Percentiles rank a stretch among this genome's conserved stretches.
phyloP scores from a whole-genome alignment of 2,329 filamentous ascomycete genomes.

The Xylaria hypoxylon region DNA sequence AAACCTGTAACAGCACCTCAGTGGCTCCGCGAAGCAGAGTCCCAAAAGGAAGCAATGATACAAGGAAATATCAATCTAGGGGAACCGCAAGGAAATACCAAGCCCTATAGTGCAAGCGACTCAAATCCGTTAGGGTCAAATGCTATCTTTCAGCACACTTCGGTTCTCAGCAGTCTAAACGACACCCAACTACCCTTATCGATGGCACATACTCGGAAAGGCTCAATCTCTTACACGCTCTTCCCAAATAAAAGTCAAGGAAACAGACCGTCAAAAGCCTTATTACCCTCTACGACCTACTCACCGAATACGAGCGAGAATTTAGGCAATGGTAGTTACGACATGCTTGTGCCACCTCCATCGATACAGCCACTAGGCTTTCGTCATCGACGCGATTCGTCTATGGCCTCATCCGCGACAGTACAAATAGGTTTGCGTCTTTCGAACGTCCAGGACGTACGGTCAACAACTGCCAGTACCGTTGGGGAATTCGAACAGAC shows the following conservation, averaged over 20 bases:
- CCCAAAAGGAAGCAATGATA: constrained; percentile 53
- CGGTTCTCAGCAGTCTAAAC: constrained; percentile 48
- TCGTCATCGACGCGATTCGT: constrained; percentile 69
- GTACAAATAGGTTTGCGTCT: constrained; percentile 78
- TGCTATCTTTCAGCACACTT: constrained; percentile 45
- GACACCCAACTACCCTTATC: constrained; percentile 48
- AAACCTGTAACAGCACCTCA: constrained; percentile 50
- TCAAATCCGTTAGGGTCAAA: constrained; percentile 54
- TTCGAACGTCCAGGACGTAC: constrained; percentile 68
- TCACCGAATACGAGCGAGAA: constrained; percentile 44
- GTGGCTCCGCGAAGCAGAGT: constrained; percentile 51
- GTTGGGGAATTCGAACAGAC: constrained; percentile 53
- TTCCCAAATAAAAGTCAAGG: constrained; percentile 53
- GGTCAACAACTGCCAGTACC: constrained; percentile 51
- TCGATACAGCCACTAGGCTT: constrained; percentile 55
- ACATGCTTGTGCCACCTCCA: constrained; percentile 58
- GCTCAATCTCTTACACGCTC: constrained; percentile 54
- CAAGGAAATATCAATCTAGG: constrained; percentile 49
- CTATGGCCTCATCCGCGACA: constrained; percentile 72
- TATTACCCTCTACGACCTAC: constrained; percentile 64
- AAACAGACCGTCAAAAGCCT: constrained; percentile 51
- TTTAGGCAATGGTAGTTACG: constrained; percentile 38
- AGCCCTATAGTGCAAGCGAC: constrained; percentile 39
- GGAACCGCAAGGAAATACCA: constrained; percentile 38
- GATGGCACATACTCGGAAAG: constrained; percentile 52